These are phyloP conservation scores for Ustilago bromivora DNA, from an alignment of 1,284 basidiomycete genomes.

Conservation along the genomic window DNA sequence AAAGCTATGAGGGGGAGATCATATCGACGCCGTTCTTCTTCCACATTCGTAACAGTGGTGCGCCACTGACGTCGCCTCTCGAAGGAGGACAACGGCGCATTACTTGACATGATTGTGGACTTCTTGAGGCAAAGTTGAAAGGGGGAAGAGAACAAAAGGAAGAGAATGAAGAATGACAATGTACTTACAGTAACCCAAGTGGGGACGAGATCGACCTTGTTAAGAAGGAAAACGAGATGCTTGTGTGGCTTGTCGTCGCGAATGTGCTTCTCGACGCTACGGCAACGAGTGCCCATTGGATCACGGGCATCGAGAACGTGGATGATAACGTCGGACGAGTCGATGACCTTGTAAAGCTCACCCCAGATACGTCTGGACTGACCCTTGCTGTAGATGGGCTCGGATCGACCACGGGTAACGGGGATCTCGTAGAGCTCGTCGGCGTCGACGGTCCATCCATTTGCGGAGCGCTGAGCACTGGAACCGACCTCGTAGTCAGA, in stretches of 20 bases:
- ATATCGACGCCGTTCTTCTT: conserved; percentile 73
- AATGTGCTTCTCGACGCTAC: conserved; percentile 92
- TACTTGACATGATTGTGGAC: conserved; percentile 70
- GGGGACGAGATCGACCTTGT: conserved; percentile 98
- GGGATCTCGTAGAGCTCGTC: conserved; percentile 66
- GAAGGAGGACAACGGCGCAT: conserved; percentile 47
- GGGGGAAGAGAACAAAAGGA: conserved; percentile 10
- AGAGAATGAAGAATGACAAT: conserved; percentile 2
- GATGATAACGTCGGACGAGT: conserved; percentile 95
- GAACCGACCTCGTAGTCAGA: conserved; percentile 66
- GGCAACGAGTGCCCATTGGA: conserved; percentile 95
- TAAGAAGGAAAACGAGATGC: conserved; percentile 94
- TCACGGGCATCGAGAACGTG: conserved; percentile 97
- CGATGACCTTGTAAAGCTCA: conserved; percentile 99
- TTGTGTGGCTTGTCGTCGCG: conserved; percentile 97
- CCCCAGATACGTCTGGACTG: conserved; percentile 83
- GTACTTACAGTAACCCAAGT: conserved; percentile 96
- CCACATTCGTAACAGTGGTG: conserved; percentile 76
- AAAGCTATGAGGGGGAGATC: conserved; percentile 70
- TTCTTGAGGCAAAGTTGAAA: conserved; percentile 24
- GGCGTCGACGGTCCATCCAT: conserved; percentile 54
- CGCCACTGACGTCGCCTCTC: conserved; percentile 53
- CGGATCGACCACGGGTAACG: conserved; percentile 66
- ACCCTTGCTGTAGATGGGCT: conserved; percentile 68
- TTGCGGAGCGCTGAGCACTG: conserved; percentile 54